phyloP scores from a whole-genome alignment of 495 filamentous ascomycete genomes.

The Lophium mytilinum region DNA sequence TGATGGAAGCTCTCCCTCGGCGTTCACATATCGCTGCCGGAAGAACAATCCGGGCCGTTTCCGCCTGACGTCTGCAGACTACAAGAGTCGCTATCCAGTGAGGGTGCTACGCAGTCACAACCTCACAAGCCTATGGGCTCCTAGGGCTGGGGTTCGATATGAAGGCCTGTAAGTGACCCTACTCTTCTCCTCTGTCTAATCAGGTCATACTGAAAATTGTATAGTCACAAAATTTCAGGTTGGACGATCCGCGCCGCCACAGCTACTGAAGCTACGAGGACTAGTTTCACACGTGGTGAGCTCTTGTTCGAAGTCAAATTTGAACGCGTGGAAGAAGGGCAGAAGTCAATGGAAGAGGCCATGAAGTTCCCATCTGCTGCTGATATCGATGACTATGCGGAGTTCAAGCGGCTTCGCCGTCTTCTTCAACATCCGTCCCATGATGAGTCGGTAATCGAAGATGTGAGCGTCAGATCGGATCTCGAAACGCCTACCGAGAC shows the following conservation, averaged over 20 bases:
- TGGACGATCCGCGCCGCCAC: slow-evolving; percentile 6
- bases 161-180: slow-evolving; percentile 33
- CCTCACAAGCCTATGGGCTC: slow-evolving; percentile 28
- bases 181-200: not conserved
- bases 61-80: slow-evolving; percentile 26
- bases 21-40: slow-evolving; percentile 27
- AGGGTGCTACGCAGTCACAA: slow-evolving; percentile 31
- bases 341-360: slow-evolving; percentile 26
- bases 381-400: slow-evolving; percentile 35
- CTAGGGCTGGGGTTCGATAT: slow-evolving; percentile 34
- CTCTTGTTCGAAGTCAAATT: slow-evolving; percentile 29
- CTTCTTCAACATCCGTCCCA: slow-evolving; percentile 1
- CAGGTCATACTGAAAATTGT: slow-evolving; percentile 1
- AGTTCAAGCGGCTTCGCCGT: slow-evolving; percentile 30
- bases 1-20: slow-evolving; percentile 5
- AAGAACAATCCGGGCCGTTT: slow-evolving; percentile 28
- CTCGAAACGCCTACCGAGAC: not conserved
- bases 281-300: slow-evolving; percentile 1
- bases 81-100: slow-evolving; percentile 24
- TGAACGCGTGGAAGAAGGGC: slow-evolving; percentile 17
- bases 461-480: not conserved
- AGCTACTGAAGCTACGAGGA: not conserved
- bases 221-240: slow-evolving; percentile 25
- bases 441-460: not conserved
- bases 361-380: slow-evolving; percentile 23